Base-by-base conservation (phyloP, 2,329 filamentous ascomycete genomes). In the Blastomyces parvus region DNA sequence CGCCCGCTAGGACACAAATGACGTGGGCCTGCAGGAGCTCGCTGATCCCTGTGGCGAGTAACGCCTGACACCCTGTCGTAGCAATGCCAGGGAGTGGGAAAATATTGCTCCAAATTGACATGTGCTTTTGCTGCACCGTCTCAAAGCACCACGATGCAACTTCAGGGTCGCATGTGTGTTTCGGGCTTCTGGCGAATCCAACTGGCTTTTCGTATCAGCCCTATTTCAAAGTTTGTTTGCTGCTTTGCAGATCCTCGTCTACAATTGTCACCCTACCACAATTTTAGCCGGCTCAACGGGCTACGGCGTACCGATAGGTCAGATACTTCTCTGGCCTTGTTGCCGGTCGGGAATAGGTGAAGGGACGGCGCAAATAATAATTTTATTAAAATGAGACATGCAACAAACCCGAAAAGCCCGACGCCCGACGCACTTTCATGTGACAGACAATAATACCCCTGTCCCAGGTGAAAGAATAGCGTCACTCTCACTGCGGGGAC, bases 141-240 rank as follows among this genome's bases (percentile, higher is more conserved):
- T 25, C 27, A 48, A 48, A 22, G 27, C 25, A 42, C 27, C n/a
- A 30, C 48, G 48, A 59, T 59, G 58, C 58, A 59, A 59, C 40
- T 59, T 48, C 58, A 42, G 17, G 17, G 55, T 58, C 22, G 13
- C 38, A 48, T 48, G 38, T 11, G 2, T 22, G 5, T 17, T n/a
- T 48, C 19, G 14, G 9, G 8, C 46, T 46, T 59, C 6, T n/a
- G 19, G 40, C 19, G n/a, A 42, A 27, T 22, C 36, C 25, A 59
- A 44, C 58, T 59, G 22, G 33, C 19, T 58, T 40, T 13, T 7
- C 42, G n/a, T 8, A 27, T 50, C 58, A 59, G 58, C 58, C 57
- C 58, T 59, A 59, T 59, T 59, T 27, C 6, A 56, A 25, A 19
- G 33, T 40, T 22, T 36, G 8, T 42, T 42, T 42, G 36, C 36